Evolutionary conservation across 768 basidiomycete genomes (phyloP), one percentile per base, ranked within the genome.

Genomic region (Pleurotus ostreatus): DNA sequence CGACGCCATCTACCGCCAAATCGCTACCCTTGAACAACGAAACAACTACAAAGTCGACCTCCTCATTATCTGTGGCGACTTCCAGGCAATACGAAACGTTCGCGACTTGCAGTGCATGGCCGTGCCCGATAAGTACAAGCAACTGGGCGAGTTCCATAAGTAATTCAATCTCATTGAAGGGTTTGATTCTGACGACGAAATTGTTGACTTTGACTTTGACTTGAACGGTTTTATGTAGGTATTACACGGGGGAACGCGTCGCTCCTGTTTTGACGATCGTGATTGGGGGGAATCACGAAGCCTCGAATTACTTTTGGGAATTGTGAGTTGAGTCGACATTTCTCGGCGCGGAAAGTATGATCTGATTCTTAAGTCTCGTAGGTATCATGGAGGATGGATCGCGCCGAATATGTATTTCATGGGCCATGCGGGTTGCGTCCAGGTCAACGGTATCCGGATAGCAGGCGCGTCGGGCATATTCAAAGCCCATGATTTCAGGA

Each of bases 211-310:
- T 40, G 45, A 44, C 55, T 15, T 30, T 13, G 25, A 23, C 23
- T 34, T 34, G 30, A 34, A 34, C 8, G 30, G 8, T 1, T 34
- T 34, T 34, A 34, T 34, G 45, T 46, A 92, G 89, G 64, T 99
- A 98, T 69, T 98, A 99, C 65, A 86, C 84, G 1, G 92, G 93
- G 1, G 78, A 88, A 65, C 85, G 78, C 64, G 72, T 61, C n/a
- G 94, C 96, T 2, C 94, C 95, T 0, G 69, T 96, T 3, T 71
- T 96, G 67, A 99, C 97, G 0, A 76, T 99, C 11, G 85, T 98
- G 48, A 97, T 98, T 64, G 97, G 97, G 13, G 97, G 97, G 7
- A 98, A 98, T 66, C 97, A 98, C 68, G 97, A 98, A 71, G 93
- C 93, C 1, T 94, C 92, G 18, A 97, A 94, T 62, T 97, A 98